These are phyloP conservation scores for Neurospora terricola DNA, from an alignment of 495 filamentous ascomycete genomes.

Conservation along the genomic window DNA sequence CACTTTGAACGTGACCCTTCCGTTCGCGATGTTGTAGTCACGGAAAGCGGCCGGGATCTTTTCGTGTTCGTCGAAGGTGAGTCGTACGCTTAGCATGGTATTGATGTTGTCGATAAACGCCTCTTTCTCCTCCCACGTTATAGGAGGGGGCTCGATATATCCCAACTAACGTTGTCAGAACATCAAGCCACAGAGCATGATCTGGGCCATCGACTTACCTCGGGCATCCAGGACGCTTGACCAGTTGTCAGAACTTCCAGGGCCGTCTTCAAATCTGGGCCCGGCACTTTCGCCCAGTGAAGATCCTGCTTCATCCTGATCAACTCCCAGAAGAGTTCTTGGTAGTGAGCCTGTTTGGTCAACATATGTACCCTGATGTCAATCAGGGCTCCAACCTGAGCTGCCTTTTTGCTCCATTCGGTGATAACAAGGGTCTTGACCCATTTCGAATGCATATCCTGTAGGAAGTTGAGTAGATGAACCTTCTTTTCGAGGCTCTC, in stretches of 20 bases:
- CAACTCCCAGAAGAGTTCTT: slow-evolving; percentile 46
- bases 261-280: slow-evolving; percentile 85
- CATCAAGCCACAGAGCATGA: not conserved
- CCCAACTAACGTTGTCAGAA: slow-evolving; percentile 43
- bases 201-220: slow-evolving; percentile 40
- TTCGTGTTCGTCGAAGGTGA: slow-evolving; percentile 73
- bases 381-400: slow-evolving; percentile 69
- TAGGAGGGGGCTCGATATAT: slow-evolving; percentile 65
- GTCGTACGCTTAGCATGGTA: slow-evolving; percentile 65
- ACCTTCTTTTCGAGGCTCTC: slow-evolving; percentile 72
- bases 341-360: slow-evolving; percentile 46
- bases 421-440: slow-evolving; percentile 84
- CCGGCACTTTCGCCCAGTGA: slow-evolving; percentile 56
- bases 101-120: slow-evolving; percentile 70
- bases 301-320: slow-evolving; percentile 61
- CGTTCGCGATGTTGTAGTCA: slow-evolving; percentile 63
- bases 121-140: slow-evolving; percentile 55
- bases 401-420: slow-evolving; percentile 74
- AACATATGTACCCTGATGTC: slow-evolving; percentile 69
- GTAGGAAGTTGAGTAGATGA: slow-evolving; percentile 61
- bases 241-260: slow-evolving; percentile 72
- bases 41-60: slow-evolving; percentile 60
- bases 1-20: slow-evolving; percentile 78
- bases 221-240: slow-evolving; percentile 62
- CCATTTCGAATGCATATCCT: slow-evolving; percentile 50